Evolutionary conservation across 495 filamentous ascomycete species (phyloP).

Genomic region (Aspergillus homomorphus): DNA sequence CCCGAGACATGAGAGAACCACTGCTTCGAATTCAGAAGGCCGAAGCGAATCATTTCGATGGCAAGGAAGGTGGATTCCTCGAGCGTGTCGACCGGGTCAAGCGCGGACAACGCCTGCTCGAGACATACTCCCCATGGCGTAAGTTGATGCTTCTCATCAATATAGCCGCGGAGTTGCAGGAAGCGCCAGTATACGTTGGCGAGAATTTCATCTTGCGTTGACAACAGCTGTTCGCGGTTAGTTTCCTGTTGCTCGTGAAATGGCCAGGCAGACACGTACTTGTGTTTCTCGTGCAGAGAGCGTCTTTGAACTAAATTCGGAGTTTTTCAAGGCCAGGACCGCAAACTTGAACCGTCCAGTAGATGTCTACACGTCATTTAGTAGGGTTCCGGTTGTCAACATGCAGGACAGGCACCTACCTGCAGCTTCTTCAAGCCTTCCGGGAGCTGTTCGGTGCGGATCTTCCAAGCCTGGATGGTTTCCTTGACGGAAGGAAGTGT

Average conservation of each 20-base stretch:
- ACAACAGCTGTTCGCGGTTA: conserved; percentile 28
- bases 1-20: conserved; percentile 60
- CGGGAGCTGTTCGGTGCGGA: conserved; percentile 52
- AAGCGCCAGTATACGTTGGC: conserved; percentile 82
- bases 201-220: conserved; percentile 66
- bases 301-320: conserved; percentile 65
- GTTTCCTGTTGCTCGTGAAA: neutral
- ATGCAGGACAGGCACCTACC: conserved; percentile 15
- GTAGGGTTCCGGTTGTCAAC: conserved; percentile 2
- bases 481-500: conserved; percentile 57
- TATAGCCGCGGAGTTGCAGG: conserved; percentile 81
- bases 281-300: conserved; percentile 41
- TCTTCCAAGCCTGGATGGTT: conserved; percentile 69
- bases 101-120: conserved; percentile 58
- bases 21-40: conserved; percentile 64
- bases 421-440: conserved; percentile 41
- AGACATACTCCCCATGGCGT: conserved; percentile 83
- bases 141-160: conserved; percentile 74
- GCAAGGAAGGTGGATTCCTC: conserved; percentile 70
- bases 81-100: conserved; percentile 53
- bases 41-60: conserved; percentile 74
- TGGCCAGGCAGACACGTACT: conserved; percentile 24
- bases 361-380: conserved; percentile 14
- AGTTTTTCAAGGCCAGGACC: conserved; percentile 55
- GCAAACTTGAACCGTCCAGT: conserved; percentile 45